Evolutionary conservation across 2,329 filamentous ascomycete genomes (phyloP).

Genomic region (Neurospora crassa): DNA sequence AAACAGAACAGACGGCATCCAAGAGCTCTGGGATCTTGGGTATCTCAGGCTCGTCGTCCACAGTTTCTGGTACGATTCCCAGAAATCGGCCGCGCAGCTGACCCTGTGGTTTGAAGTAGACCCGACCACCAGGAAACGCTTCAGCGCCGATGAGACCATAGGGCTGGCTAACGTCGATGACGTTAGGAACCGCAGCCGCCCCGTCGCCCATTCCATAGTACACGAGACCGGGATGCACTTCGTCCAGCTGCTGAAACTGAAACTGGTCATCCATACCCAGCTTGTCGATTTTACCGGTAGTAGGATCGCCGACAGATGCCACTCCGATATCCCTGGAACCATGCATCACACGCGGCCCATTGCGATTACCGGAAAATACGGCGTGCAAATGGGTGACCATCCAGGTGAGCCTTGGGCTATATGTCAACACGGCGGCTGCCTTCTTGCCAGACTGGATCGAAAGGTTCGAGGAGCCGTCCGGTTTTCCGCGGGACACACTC

Average conservation of each 20-base stretch:
- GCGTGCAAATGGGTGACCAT: constrained; percentile 74
- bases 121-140: constrained; percentile 72
- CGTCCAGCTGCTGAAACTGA: constrained; percentile 66
- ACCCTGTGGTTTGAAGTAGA: constrained; percentile 64
- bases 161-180: constrained; percentile 81
- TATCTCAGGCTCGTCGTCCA: constrained; percentile 60
- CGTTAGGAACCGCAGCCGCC: constrained; percentile 69
- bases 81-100: constrained; percentile 74
- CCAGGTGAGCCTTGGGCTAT: constrained; percentile 74
- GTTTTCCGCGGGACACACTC: constrained; percentile 74
- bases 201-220: constrained; percentile 74
- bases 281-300: constrained; percentile 61
- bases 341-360: constrained; percentile 70
- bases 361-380: constrained; percentile 63
- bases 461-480: constrained; percentile 48
- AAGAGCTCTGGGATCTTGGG: constrained; percentile 61
- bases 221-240: constrained; percentile 62
- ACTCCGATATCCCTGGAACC: constrained; percentile 70
- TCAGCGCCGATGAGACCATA: constrained; percentile 80
- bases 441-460: constrained; percentile 48
- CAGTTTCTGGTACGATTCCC: constrained; percentile 46
- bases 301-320: constrained; percentile 75
- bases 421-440: constrained; percentile 67
- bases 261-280: constrained; percentile 76
- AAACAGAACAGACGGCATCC: constrained; percentile 69